phyloP scores from a whole-genome alignment of 2,329 filamentous ascomycete species.

The Phaeophleospora eucalypticola region DNA sequence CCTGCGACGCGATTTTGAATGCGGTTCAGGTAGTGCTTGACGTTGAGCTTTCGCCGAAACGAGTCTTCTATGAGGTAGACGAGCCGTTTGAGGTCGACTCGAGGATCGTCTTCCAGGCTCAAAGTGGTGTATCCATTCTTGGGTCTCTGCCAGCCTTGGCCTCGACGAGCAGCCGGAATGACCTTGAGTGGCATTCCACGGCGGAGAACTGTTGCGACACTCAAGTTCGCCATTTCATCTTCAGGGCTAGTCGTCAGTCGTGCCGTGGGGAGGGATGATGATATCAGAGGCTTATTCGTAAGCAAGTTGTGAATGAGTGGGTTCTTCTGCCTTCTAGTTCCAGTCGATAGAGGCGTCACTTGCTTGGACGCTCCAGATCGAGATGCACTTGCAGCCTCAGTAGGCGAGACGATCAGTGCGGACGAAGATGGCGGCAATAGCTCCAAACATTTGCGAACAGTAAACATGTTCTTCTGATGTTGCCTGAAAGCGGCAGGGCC shows the following conservation, averaged over 20 bases:
- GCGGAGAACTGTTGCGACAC: slow-evolving; percentile 73
- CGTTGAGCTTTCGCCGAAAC: slow-evolving; percentile 79
- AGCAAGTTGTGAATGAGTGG: slow-evolving; percentile 92
- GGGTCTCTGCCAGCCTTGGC: slow-evolving; percentile 64
- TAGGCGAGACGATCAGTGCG: slow-evolving; percentile 80
- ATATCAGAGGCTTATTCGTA: slow-evolving; percentile 89
- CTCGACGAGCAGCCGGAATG: slow-evolving; percentile 63
- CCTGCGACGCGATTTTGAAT: slow-evolving; percentile 79
- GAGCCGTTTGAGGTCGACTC: slow-evolving; percentile 77
- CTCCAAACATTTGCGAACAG: slow-evolving; percentile 66
- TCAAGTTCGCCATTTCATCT: slow-evolving; percentile 29
- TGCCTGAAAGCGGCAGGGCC: slow-evolving; percentile 32
- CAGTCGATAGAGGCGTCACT: slow-evolving; percentile 27
- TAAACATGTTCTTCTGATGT: slow-evolving; percentile 67
- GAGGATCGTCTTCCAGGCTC: slow-evolving; percentile 66
- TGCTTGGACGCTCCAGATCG: slow-evolving; percentile 20
- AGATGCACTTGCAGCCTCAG: slow-evolving; percentile 67
- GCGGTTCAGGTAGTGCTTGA: slow-evolving; percentile 75
- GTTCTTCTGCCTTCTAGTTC: slow-evolving; percentile 64
- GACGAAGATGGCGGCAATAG: slow-evolving; percentile 81
- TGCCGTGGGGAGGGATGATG: slow-evolving; percentile 78
- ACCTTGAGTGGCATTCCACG: slow-evolving; percentile 85
- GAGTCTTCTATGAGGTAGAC: slow-evolving; percentile 90
- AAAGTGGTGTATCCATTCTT: slow-evolving; percentile 57
- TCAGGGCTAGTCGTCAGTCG: slow-evolving; percentile 46